Percentiles rank a stretch among this genome's conserved stretches.
Conservation (phyloP, 148 eudicot genomes). For the Camellia granthamiana region DNA sequence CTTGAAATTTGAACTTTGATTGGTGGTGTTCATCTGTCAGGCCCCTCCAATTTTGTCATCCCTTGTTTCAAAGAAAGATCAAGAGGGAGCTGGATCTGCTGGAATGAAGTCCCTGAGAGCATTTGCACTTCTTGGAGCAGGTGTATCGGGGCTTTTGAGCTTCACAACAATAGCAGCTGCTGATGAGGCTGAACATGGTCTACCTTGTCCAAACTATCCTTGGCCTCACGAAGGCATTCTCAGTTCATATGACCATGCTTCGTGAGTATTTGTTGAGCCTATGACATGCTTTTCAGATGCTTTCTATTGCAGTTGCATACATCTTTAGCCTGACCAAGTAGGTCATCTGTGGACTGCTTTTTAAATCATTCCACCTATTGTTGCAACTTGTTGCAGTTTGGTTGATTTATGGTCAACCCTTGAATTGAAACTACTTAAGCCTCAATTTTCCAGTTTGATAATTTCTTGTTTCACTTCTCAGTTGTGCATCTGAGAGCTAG, state of each 20-base stretch:
- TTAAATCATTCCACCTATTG: background rate
- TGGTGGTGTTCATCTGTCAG: constrained; percentile 30
- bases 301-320: background rate
- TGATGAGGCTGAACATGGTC: constrained; percentile 96
- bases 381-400: background rate
- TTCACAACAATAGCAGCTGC: constrained; percentile 76
- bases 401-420: background rate
- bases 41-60: constrained; percentile 67
- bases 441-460: background rate
- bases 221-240: constrained; percentile 97
- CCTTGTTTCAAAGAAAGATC: constrained; percentile 51
- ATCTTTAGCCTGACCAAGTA: background rate
- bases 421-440: background rate
- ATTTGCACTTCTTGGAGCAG: constrained; percentile 82
- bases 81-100: constrained; percentile 51
- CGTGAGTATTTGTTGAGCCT: constrained; percentile 51
- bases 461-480: background rate
- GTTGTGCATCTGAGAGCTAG: background rate
- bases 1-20: background rate
- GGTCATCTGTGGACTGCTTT: background rate
- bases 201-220: constrained; percentile 65
- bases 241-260: constrained; percentile 91
- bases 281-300: background rate
- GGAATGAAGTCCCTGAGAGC: constrained; percentile 58
- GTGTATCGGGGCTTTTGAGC: constrained; percentile 71